Evolutionary conservation across 176 grass and related monocot species (phyloP), one percentile per base, ranked within the genome.

Genomic region (Avena atlantica): DNA sequence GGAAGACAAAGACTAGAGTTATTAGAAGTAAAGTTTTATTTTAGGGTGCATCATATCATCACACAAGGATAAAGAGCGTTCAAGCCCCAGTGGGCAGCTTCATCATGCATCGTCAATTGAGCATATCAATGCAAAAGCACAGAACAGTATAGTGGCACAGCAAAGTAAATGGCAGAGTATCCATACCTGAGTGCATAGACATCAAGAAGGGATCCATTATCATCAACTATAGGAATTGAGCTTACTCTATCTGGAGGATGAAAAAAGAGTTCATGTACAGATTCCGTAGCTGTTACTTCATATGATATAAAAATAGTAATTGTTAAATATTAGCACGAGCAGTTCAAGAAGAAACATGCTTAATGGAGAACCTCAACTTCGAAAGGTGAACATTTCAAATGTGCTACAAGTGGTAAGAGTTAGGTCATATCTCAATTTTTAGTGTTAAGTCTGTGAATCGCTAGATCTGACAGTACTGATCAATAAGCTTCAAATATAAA

Each of bases 161-260:
- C 5, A 70, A 90, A 78, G 74, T 23, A 85, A 37, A 89, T 62
- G 14, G 36, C 69, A 36, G 8, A 80, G 68, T 40, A 88, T 55
- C 11, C 53, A 88, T 82, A 93, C 91, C 91, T 90, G 82, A 87
- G 91, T 82, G 88, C 81, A 24, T 86, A 93, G 77, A 93, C 91
- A 79, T 93, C 88, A 6, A 81, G 78, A 47, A 93, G 82, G 58
- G 72, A 90, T 50, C 91, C 91, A 86, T 86, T 88, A 42, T 88
- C 85, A 73, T 90, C 91, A 74, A 90, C 91, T 78, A 93, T 88
- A 73, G 91, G 91, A 79, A 93, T 88, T 64, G 91, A 90, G 85
- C 88, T 93, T 82, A 90, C 20, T 87, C 88, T 85, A 82, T 81
- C 91, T 93, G 85, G 71, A 83, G 48, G 40, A 47, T 52, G 16